Percentiles rank a stretch among this genome's conserved stretches.
Conservation (phyloP, 2,329 filamentous ascomycete species). For the Periconia macrospinosa region DNA sequence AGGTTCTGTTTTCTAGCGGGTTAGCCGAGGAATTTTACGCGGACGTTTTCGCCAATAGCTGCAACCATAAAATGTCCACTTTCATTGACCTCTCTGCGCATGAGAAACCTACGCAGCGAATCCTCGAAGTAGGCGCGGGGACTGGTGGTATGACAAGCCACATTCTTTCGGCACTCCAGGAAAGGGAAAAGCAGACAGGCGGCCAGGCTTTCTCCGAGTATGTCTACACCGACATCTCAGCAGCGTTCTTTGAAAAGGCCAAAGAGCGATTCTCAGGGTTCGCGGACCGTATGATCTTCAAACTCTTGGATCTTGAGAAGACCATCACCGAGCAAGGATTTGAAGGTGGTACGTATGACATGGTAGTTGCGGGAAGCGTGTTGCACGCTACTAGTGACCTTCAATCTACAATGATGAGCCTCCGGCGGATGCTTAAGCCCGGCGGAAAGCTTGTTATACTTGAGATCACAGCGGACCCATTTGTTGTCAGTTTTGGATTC, state of each 20-base stretch:
- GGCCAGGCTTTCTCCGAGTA: conserved; percentile 1
- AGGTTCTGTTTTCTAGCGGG: background rate
- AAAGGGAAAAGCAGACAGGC: background rate
- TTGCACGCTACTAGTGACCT: background rate
- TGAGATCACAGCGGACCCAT: background rate
- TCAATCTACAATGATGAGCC: background rate
- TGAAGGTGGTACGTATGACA: background rate
- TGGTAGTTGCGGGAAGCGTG: background rate
- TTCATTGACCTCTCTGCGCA: conserved; percentile 1
- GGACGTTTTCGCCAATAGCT: too few species aligned
- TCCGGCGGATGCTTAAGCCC: background rate
- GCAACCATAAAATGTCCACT: too few species aligned
- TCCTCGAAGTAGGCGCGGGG: conserved; percentile 15
- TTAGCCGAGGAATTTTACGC: background rate
- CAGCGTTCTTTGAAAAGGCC: conserved; percentile 8
- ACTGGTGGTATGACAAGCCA: conserved; percentile 6
- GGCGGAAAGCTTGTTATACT: background rate
- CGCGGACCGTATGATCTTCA: background rate
- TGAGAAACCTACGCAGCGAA: conserved; percentile 4
- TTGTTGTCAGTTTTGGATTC: background rate
- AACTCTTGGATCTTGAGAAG: background rate
- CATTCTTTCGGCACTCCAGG: background rate
- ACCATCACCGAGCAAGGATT: background rate
- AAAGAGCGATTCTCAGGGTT: background rate
- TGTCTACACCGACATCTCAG: conserved; percentile 15